These are phyloP conservation scores for Myxozyma monticola DNA, from an alignment of 805 yeast species.

Conservation along the genomic window DNA sequence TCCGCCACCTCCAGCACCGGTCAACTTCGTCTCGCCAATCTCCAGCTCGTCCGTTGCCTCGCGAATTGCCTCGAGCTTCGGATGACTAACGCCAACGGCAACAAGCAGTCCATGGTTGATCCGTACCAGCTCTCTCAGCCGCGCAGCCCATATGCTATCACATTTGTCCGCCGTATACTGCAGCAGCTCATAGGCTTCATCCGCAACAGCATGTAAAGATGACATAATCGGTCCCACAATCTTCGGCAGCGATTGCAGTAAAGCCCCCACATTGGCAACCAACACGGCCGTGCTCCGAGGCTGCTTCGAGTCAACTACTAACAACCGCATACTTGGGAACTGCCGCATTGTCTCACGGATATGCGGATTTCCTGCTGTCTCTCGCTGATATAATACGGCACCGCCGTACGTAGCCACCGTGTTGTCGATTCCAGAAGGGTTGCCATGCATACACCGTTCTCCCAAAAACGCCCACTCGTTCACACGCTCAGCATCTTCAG, in stretches of 20 bases:
- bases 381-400: conserved; percentile 83
- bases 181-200: conserved; percentile 68
- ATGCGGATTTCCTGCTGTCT: conserved; percentile 18
- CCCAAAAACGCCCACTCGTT: conserved; percentile 90
- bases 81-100: conserved; percentile 89
- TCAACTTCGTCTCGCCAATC: conserved; percentile 86
- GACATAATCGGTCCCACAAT: conserved; percentile 61
- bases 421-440: conserved; percentile 95
- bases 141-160: conserved; percentile 29
- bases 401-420: conserved; percentile 96
- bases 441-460: conserved; percentile 93
- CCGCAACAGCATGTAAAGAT: conserved; percentile 73
- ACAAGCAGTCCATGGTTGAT: conserved; percentile 86
- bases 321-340: conserved; percentile 70
- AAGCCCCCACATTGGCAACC: conserved; percentile 70
- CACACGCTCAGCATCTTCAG: conserved; percentile 43
- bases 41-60: conserved; percentile 59
- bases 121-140: conserved; percentile 62
- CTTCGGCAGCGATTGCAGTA: conserved; percentile 54
- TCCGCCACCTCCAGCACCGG: conserved; percentile 99
- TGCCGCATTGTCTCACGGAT: conserved; percentile 36
- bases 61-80: conserved; percentile 76
- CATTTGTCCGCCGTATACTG: conserved; percentile 41
- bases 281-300: conserved; percentile 84
- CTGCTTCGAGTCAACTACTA: conserved; percentile 81